A percentile compares a stretch with the other conserved stretches of the same genome.
These are phyloP conservation scores for Blumeria graminis DNA, from an alignment of 2,329 filamentous ascomycete species.

Conservation along the genomic window DNA sequence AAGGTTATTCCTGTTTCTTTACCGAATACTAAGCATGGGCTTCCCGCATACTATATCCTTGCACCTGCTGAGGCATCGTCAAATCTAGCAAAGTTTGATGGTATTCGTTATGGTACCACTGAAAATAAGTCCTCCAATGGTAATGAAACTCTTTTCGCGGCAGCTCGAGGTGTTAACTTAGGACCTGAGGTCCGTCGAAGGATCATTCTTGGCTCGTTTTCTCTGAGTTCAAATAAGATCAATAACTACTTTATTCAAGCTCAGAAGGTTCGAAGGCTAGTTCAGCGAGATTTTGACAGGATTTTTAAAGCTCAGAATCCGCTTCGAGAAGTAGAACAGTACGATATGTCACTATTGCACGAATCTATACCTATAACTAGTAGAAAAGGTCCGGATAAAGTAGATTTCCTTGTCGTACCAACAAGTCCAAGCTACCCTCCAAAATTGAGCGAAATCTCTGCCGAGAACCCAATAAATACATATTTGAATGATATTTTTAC, in stretches of 20 bases:
- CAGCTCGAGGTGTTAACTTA: conserved; percentile 49
- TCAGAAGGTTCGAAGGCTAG: conserved; percentile 61
- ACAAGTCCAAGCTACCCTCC: conserved; percentile 64
- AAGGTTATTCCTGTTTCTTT: conserved; percentile 54
- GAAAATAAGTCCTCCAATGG: conserved; percentile 13
- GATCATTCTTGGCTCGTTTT: conserved; percentile 76
- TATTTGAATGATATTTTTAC: conserved; percentile 94
- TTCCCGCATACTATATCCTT: conserved; percentile 86
- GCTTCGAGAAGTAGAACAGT: conserved; percentile 28
- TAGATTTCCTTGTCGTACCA: conserved; percentile 73
- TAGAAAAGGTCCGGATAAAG: conserved; percentile 33
- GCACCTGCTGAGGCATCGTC: conserved; percentile 89
- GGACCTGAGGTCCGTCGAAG: conserved; percentile 68
- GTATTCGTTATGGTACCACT: conserved; percentile 56
- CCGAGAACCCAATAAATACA: conserved; percentile 36
- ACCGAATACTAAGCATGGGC: conserved; percentile 59
- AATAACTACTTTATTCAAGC: conserved; percentile 95
- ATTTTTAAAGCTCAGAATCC: conserved; percentile 51
- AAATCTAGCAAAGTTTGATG: conserved; percentile 91
- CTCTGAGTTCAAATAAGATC: conserved; percentile 68
- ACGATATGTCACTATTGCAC: conserved; percentile 35
- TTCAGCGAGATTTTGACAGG: conserved; percentile 66
- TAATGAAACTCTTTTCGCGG: conserved; percentile 48
- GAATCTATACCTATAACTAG: conserved; percentile 25
- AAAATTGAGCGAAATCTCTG: conserved; percentile 29